Evolutionary conservation across 768 basidiomycete species (phyloP).

Genomic region (Lactarius psammicola): DNA sequence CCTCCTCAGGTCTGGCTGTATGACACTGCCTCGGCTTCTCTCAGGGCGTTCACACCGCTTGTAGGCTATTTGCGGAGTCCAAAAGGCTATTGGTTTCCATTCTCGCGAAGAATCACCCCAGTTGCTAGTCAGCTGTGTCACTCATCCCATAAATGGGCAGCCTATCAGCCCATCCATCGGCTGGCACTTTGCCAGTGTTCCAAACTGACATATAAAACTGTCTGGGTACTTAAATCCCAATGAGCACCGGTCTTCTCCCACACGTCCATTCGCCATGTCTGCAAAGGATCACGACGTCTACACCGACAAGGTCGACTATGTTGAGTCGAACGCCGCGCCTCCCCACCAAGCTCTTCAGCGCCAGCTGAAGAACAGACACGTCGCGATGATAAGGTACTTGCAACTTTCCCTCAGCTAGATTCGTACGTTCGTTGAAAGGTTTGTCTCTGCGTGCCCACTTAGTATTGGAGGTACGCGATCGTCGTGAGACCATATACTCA

Average conservation of each 20-base stretch:
- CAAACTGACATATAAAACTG: background rate
- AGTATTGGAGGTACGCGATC: constrained; percentile 37
- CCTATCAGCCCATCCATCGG: background rate
- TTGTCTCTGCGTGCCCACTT: background rate
- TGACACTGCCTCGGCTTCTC: background rate
- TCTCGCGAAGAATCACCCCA: background rate
- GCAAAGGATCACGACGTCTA: background rate
- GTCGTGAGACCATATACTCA: background rate
- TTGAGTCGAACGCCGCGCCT: background rate
- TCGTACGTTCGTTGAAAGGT: constrained; percentile 8
- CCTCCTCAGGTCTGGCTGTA: background rate
- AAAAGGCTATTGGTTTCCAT: background rate
- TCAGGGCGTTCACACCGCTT: background rate
- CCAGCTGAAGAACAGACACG: constrained; percentile 57
- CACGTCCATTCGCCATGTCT: constrained; percentile 2
- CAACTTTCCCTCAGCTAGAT: too few relatives aligned
- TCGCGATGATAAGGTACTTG: constrained; percentile 74
- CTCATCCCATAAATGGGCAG: background rate
- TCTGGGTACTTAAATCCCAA: background rate
- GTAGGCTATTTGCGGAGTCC: background rate
- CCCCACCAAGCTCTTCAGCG: constrained; percentile 28
- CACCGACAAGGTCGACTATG: constrained; percentile 11
- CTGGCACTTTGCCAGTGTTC: background rate
- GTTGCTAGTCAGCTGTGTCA: background rate
- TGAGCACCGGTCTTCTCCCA: background rate